These are phyloP conservation scores for Aspergillus egyptiacus DNA, from an alignment of 495 filamentous ascomycete genomes.

Conservation along the genomic window DNA sequence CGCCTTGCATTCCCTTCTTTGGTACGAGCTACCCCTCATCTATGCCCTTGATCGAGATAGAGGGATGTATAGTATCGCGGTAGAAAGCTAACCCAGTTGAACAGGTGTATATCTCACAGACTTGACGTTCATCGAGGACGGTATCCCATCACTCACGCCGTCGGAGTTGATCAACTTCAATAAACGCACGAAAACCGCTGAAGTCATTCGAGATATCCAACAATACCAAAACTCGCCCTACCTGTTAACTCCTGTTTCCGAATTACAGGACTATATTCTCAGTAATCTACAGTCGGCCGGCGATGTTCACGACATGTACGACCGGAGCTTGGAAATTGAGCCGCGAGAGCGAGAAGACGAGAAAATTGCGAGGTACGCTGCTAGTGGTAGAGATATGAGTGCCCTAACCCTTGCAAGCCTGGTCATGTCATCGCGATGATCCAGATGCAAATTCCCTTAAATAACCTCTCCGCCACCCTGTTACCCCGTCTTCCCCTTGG, in stretches of 20 bases:
- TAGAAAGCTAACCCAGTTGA: background rate
- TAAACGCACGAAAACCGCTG: constrained; percentile 94
- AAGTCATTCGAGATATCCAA: constrained; percentile 96
- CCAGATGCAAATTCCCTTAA: no score
- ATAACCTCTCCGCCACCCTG: no score
- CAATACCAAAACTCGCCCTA: constrained; percentile 97
- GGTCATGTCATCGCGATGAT: constrained; percentile 33
- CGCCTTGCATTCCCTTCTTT: constrained; percentile 97
- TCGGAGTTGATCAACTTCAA: constrained; percentile 96
- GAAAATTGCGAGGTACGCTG: constrained; percentile 72
- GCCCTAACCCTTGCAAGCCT: constrained; percentile 33
- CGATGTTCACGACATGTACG: constrained; percentile 99
- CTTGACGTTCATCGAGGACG: constrained; percentile 97
- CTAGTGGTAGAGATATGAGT: constrained; percentile 33
- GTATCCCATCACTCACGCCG: constrained; percentile 91
- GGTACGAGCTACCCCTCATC: constrained; percentile 52
- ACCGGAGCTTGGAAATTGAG: constrained; percentile 85
- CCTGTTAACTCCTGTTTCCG: constrained; percentile 76
- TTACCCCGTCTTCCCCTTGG: constrained; percentile 7
- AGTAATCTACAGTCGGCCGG: constrained; percentile 89
- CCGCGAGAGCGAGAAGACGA: constrained; percentile 95
- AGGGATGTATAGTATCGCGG: background rate
- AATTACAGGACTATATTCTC: constrained; percentile 95
- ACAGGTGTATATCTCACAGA: constrained; percentile 95
- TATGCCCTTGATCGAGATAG: constrained; percentile 6